phyloP scores from a whole-genome alignment of 140 eudicot genomes.

The Senecio squalidus region DNA sequence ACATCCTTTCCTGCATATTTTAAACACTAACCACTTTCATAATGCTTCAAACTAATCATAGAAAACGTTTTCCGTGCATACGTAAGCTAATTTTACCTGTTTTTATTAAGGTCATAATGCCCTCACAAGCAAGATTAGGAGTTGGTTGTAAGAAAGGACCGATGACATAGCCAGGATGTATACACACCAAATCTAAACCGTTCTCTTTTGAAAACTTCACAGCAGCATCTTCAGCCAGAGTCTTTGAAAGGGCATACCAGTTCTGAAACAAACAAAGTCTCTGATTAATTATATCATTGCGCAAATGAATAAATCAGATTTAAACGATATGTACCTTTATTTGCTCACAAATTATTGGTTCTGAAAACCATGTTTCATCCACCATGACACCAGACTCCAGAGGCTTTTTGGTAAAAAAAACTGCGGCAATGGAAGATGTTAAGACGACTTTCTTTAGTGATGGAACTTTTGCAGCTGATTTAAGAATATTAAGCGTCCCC shows the following conservation, averaged over 20 bases:
- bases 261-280: slow-evolving; percentile 16
- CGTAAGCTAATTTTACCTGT: slow-evolving; percentile 5
- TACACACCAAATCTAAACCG: slow-evolving; percentile 38
- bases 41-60: neutral
- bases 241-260: slow-evolving; percentile 45
- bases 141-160: slow-evolving; percentile 56
- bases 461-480: slow-evolving; percentile 33
- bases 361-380: slow-evolving; percentile 53
- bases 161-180: slow-evolving; percentile 39
- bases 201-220: slow-evolving; percentile 38
- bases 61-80: neutral
- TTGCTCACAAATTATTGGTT: slow-evolving; percentile 28
- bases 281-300: neutral
- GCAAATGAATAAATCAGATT: neutral
- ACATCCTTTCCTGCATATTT: slow-evolving; percentile 27
- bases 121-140: slow-evolving; percentile 29
- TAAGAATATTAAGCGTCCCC: slow-evolving; percentile 45
- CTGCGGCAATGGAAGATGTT: slow-evolving; percentile 44
- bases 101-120: slow-evolving; percentile 22
- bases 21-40: neutral
- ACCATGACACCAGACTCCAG: slow-evolving; percentile 27
- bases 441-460: slow-evolving; percentile 36
- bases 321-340: slow-evolving; percentile 12
- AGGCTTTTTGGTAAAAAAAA: neutral
- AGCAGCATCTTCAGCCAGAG: slow-evolving; percentile 46